Conservation (phyloP, 108 stramenopile genomes). For the Cylindrotheca closterium region DNA sequence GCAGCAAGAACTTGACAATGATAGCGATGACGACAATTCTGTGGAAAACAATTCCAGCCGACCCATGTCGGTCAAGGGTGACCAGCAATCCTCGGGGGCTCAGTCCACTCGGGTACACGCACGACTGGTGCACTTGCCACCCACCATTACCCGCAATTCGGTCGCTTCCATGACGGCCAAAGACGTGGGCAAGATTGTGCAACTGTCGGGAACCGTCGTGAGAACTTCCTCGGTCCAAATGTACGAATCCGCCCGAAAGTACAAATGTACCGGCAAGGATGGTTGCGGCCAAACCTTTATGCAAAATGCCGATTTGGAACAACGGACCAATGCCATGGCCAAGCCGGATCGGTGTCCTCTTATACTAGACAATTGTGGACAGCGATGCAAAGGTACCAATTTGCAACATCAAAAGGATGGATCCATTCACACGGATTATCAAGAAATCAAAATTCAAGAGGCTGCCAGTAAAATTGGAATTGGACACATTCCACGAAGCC, state of each 20-base stretch:
- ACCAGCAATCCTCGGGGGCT: conserved; percentile 28
- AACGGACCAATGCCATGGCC: conserved; percentile 80
- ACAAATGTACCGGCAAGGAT: conserved; percentile 64
- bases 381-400: conserved; percentile 58
- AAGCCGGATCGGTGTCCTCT: conserved; percentile 74
- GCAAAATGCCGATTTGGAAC: conserved; percentile 84
- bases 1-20: not conserved
- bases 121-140: conserved; percentile 89
- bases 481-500: conserved; percentile 89
- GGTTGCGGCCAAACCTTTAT: conserved; percentile 76
- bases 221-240: conserved; percentile 87
- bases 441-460: conserved; percentile 98
- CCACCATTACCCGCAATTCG: conserved; percentile 76
- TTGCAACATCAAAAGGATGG: conserved; percentile 53
- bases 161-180: conserved; percentile 66
- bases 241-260: conserved; percentile 87
- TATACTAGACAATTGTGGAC: conserved; percentile 15
- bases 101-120: conserved; percentile 71
- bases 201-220: conserved; percentile 92
- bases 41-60: not conserved
- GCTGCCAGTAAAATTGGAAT: conserved; percentile 64
- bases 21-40: conserved; percentile 7
- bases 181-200: conserved; percentile 90
- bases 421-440: conserved; percentile 88
- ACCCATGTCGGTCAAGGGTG: conserved; percentile 32